These are phyloP conservation scores for Trapa incisa DNA, from an alignment of 345 rosid species.

Conservation along the genomic window DNA sequence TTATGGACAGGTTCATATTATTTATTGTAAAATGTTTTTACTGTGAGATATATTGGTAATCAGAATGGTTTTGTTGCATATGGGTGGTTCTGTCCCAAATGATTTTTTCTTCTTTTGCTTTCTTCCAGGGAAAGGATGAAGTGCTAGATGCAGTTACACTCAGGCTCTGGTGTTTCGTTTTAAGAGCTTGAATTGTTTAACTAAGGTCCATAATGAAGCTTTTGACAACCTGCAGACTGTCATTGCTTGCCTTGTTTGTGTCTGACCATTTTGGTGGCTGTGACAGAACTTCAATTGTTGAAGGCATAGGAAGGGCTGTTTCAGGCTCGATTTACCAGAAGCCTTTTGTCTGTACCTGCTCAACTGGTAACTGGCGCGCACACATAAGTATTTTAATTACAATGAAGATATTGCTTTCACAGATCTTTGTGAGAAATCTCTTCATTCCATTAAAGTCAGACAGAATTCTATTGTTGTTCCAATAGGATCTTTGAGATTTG, in stretches of 20 bases:
- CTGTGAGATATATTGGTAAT: background rate
- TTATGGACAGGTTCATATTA: slow-evolving; percentile 64
- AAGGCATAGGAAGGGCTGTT: slow-evolving; percentile 54
- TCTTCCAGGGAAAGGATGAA: slow-evolving; percentile 65
- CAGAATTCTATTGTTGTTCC: slow-evolving; percentile 71
- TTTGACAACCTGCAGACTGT: slow-evolving; percentile 45
- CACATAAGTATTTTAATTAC: slow-evolving; percentile 23
- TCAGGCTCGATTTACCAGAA: slow-evolving; percentile 76
- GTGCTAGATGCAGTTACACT: slow-evolving; percentile 63
- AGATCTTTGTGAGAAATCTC: slow-evolving; percentile 76
- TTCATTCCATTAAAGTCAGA: slow-evolving; percentile 51
- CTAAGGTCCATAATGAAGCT: slow-evolving; percentile 27
- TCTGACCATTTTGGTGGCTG: slow-evolving; percentile 99
- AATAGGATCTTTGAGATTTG: slow-evolving; percentile 69
- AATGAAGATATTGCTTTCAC: slow-evolving; percentile 43
- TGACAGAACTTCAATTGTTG: slow-evolving; percentile 53
- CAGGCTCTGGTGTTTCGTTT: slow-evolving; percentile 46
- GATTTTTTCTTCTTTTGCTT: slow-evolving; percentile 3
- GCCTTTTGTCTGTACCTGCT: slow-evolving; percentile 88
- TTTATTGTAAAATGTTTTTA: background rate
- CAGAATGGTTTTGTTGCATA: background rate
- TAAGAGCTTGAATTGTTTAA: slow-evolving; percentile 35
- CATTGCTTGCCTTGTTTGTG: slow-evolving; percentile 82
- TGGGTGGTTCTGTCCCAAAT: background rate
- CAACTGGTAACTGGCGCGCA: slow-evolving; percentile 51